Conservation (phyloP, 2,329 filamentous ascomycete species). For the Cladosporium sp. region DNA sequence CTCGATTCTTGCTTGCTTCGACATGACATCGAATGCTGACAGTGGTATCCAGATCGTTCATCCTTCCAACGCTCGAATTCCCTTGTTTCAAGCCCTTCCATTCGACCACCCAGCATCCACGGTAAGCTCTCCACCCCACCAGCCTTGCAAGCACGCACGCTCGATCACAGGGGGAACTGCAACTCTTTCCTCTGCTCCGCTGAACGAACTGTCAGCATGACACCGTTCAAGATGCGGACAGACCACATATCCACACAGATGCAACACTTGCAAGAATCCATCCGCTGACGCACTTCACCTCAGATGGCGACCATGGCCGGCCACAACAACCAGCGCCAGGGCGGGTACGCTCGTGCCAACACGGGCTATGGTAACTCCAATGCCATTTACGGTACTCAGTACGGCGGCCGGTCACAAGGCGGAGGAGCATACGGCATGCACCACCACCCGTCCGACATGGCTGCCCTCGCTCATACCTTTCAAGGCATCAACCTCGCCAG, state of each 20-base stretch:
- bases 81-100: too few species aligned
- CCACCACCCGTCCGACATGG: constrained; percentile 28
- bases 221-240: too few species aligned
- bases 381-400: constrained; percentile 29
- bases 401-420: constrained; percentile 26
- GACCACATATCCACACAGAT: background rate
- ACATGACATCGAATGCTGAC: background rate
- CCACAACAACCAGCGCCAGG: constrained; percentile 24
- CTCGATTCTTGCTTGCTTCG: background rate
- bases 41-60: background rate
- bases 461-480: constrained; percentile 36
- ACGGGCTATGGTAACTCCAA: constrained; percentile 27
- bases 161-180: too few species aligned
- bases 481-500: constrained; percentile 37
- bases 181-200: too few species aligned
- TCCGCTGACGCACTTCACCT: constrained; percentile 19
- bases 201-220: too few species aligned
- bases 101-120: background rate
- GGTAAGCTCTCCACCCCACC: background rate
- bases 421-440: constrained; percentile 33
- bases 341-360: constrained; percentile 27
- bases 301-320: constrained; percentile 32
- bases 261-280: constrained; percentile 2
- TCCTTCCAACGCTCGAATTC: background rate
- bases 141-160: background rate